Base-by-base conservation (phyloP, 139 green algal genomes). In the Nannochloris sp. region DNA sequence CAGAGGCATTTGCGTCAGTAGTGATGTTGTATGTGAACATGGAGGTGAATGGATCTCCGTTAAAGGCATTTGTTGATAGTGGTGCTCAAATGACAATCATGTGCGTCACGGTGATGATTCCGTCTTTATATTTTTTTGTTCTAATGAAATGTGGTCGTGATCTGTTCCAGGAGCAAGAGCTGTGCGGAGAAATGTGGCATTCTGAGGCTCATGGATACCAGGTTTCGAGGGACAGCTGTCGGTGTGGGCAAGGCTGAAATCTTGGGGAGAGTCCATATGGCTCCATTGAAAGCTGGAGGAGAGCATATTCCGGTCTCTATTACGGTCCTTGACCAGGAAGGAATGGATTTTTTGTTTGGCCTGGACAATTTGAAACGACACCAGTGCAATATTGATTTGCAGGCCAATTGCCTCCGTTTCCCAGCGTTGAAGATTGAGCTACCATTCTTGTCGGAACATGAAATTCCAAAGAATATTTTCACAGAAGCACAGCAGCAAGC, bases 291-390 rank as follows among this genome's bases (percentile, higher is more conserved):
- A 67, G 82, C 94, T 19, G 83, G 65, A 3, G 48, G 59, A 12
- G 67, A 88, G 29, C 80, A 85, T 67, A 77, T 96, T 16, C 80
- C 86, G 18, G 81, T 78, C 44, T 80, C 83, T 51, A 90, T 99
- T 74, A 95, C 84, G 0, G 78, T 99, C 15, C 70, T 99, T 68
- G 93, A 99, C 66, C 76, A 86, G 48, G 72, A 83, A 15, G 78
- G 29, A 27, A 83, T 87, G 58, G 84, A 93, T 40, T 97, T 98
- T 74, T 82, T 99, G 34, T 96, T 99, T 64, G 93, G 93, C 0
- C 78, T 98, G 31, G 93, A 98, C 79, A 97, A 94, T 77, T 75
- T 98, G 43, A 79, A 82, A 44, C 64, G 87, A 2, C 89, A 97
- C 70, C 83, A 81, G 65, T 90, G 81, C 71, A 72, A 24, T 68